Evolutionary conservation across 768 basidiomycete genomes (phyloP).

Genomic region (Lactarius deliciosus): DNA sequence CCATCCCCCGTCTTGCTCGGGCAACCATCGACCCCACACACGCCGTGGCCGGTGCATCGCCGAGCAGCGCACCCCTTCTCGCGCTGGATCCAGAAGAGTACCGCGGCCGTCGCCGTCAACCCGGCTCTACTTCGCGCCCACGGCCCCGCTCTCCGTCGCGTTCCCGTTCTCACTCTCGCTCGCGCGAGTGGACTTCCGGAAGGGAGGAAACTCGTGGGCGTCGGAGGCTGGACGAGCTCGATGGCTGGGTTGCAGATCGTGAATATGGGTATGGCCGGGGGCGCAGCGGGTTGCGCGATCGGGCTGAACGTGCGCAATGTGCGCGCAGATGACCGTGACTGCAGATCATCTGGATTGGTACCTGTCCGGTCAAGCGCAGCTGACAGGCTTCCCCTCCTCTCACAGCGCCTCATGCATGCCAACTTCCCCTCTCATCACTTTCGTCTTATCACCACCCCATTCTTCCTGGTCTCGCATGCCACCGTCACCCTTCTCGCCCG

Average conservation of each 20-base stretch:
- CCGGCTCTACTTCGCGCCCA: slow-evolving; percentile 12
- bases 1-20: slow-evolving; percentile 23
- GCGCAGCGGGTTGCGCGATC: slow-evolving; percentile 27
- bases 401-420: background rate
- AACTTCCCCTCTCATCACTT: background rate
- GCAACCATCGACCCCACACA: slow-evolving; percentile 21
- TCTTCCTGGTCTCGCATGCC: slow-evolving; percentile 7
- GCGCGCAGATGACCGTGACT: slow-evolving; percentile 4
- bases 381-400: slow-evolving; percentile 1
- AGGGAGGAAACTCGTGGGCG: slow-evolving; percentile 22
- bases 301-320: slow-evolving; percentile 11
- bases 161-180: slow-evolving; percentile 8
- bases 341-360: background rate
- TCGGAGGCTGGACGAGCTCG: slow-evolving; percentile 23
- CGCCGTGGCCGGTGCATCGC: slow-evolving; percentile 24
- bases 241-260: slow-evolving; percentile 24
- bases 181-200: slow-evolving; percentile 1
- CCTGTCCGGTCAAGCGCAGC: slow-evolving; percentile 2
- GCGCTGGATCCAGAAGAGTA: slow-evolving; percentile 11
- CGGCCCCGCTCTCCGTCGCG: slow-evolving; percentile 11
- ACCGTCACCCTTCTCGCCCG: slow-evolving; percentile 7
- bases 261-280: slow-evolving; percentile 27
- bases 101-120: slow-evolving; percentile 26
- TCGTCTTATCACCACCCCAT: slow-evolving; percentile 7
- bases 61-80: slow-evolving; percentile 16